Evolutionary conservation across 148 eudicot species (phyloP), one percentile per base, ranked within the genome.

Genomic region (Vaccinium corymbosum): DNA sequence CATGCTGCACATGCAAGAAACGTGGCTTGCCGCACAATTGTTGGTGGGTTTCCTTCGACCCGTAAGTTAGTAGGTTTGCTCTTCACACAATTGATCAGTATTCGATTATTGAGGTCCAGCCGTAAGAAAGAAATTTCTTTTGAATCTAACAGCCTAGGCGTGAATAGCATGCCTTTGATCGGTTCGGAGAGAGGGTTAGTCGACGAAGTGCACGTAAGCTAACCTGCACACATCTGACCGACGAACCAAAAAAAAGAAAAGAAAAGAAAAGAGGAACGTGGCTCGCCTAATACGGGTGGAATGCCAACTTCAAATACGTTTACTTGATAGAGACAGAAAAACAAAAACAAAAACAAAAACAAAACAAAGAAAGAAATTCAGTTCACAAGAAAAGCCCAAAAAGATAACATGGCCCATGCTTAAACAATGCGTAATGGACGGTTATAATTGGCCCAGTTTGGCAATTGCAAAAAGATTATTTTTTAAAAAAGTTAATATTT

Each of bases 1-100:
- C 82, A 38, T 59, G 82, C 35, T 61, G 73, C 82, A 80, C 73
- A 38, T 80, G 82, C 72, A 57, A 10, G 29, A 53, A 59, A 80
- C 82, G 72, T 80, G 82, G 73, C 50, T 27, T 0, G 15, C 50
- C 82, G 5, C 46, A 42, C 46, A 42, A 42, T 42, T 42, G 46
- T 42, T 42, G 46, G 46, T 42, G 46, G 46, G 46, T 42, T 42
- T 42, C 5, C 46, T 42, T 42, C 46, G 6, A 42, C 46, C 46
- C 5, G 46, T 42, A 5, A 42, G 46, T 42, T 42, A 42, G 6
- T 42, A 7, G 46, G 46, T 42, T 42, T 5, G 46, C 5, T 42
- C 46, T 4, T 42, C 46, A 42, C 46, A 42, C 46, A 42, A 42
- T 42, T 42, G 46, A 42, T 42, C 6, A 3, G 6, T 3, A 42